Percentiles rank a stretch among this genome's conserved stretches.
Conservation (phyloP, 306 rosid genomes). For the Medicago ruthenica region DNA sequence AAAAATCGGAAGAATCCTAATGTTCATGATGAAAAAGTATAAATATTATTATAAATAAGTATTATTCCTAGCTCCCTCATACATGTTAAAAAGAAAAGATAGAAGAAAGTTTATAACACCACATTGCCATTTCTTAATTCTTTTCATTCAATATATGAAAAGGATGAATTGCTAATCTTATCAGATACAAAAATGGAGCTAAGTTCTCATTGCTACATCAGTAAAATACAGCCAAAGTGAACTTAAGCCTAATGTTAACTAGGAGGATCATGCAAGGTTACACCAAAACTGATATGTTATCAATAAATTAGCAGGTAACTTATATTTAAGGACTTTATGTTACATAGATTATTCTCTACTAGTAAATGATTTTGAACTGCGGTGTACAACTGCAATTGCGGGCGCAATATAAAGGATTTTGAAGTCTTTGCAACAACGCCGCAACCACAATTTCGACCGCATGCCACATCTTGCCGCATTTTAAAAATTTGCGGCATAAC, state of each 20-base stretch:
- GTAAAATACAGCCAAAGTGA: conserved; percentile 30
- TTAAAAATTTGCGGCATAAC: background rate
- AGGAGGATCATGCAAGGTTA: conserved; percentile 28
- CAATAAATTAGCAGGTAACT: conserved; percentile 32
- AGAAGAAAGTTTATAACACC: background rate
- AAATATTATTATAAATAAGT: background rate
- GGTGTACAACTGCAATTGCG: background rate
- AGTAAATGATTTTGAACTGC: background rate
- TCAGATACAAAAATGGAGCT: conserved; percentile 39
- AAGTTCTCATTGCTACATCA: conserved; percentile 36
- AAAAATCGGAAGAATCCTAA: no score
- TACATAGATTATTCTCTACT: conserved; percentile 23
- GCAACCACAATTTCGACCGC: background rate
- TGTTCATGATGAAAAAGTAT: conserved; percentile 3
- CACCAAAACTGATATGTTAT: conserved; percentile 43
- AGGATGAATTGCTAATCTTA: conserved; percentile 23
- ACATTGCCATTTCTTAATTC: no score
- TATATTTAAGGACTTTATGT: conserved; percentile 32
- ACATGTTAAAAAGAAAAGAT: no score
- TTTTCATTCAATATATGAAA: background rate
- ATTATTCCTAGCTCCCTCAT: background rate
- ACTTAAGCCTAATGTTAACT: conserved; percentile 33
- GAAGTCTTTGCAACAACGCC: background rate
- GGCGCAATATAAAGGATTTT: background rate
- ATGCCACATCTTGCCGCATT: background rate